phyloP scores from a whole-genome alignment of 805 yeast species.

The Wickerhamomyces xylosicus region DNA sequence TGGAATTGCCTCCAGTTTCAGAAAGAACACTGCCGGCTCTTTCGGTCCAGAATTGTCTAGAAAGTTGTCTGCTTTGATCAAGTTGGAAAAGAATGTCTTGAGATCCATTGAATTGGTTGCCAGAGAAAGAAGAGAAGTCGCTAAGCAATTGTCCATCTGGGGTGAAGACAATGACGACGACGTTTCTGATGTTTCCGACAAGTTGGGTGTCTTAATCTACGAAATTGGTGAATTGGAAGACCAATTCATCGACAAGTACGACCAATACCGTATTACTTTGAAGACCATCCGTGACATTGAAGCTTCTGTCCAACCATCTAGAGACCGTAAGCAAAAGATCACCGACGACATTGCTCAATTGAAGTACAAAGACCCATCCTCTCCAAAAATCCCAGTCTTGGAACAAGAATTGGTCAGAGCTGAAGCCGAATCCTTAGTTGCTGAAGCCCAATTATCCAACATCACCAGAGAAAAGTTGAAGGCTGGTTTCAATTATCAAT shows the following conservation, averaged over 20 bases:
- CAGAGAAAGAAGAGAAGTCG: constrained; percentile 90
- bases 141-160: constrained; percentile 95
- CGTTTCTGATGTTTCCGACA: constrained; percentile 93
- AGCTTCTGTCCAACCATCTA: constrained; percentile 94
- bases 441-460: constrained; percentile 97
- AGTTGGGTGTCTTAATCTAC: constrained; percentile 88
- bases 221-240: constrained; percentile 98
- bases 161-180: constrained; percentile 98
- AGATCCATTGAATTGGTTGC: constrained; percentile 89
- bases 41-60: constrained; percentile 93
- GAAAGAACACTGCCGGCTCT: constrained; percentile 82
- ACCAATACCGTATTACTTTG: constrained; percentile 92
- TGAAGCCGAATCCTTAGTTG: constrained; percentile 97
- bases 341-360: constrained; percentile 96
- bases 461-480: constrained; percentile 96
- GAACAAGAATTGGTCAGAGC: constrained; percentile 99
- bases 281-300: constrained; percentile 94
- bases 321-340: constrained; percentile 96
- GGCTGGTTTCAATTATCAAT: constrained; percentile 95
- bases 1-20: constrained; percentile 56
- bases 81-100: constrained; percentile 94
- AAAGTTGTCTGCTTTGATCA: constrained; percentile 83
- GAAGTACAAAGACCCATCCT: constrained; percentile 97
- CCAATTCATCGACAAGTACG: constrained; percentile 96
- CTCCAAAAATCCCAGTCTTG: constrained; percentile 88